Evolutionary conservation across 306 rosid genomes (phyloP), one percentile per base, ranked within the genome.

Genomic region (Gastrolobium bilobum): DNA sequence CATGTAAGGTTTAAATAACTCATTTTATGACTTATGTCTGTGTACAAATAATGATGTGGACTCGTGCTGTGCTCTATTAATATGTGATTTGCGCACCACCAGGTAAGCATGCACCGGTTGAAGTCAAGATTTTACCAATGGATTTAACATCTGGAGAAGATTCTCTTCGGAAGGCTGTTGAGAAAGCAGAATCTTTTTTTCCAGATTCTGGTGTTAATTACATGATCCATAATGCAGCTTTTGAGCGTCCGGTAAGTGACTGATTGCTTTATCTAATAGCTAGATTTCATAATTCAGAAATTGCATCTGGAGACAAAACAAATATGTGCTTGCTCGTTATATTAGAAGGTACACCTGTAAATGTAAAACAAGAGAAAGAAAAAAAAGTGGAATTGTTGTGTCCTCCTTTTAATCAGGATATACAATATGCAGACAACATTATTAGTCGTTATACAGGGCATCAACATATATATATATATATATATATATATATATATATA

Each of bases 151-250:
- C 97, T 73, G 96, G 92, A 64, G 99, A 95, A 84, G 91, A 81
- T 70, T 77, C 84, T 83, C 94, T 95, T 81, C 65, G 80, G 80
- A 80, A 79, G 82, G 93, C 88, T 69, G 97, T 93, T 46, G 91
- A 90, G 82, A 70, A 72, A 81, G 98, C 97, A 35, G 99, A 90
- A 80, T 92, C 87, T 6, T 34, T 85, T 78, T 91, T 95, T 48
- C 91, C 91, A 0, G 86, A 88, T 79, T 81, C 86, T 53, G 99
- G 99, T 70, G 90, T 91, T 80, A 96, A 95, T 87, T 92, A 88
- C 74, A 91, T 95, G 97, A 86, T 95, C 76, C 99, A 95, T 65
- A 95, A 92, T 89, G 97, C 98, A 38, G 98, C 98, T 81, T 86
- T 80, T 66, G 99, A 95, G 89, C 97, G 99, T 72, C 99, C 98